A percentile compares a stretch with the other conserved stretches of the same genome.
Conservation (phyloP, 2,329 filamentous ascomycete genomes). For the Fusarium citri region DNA sequence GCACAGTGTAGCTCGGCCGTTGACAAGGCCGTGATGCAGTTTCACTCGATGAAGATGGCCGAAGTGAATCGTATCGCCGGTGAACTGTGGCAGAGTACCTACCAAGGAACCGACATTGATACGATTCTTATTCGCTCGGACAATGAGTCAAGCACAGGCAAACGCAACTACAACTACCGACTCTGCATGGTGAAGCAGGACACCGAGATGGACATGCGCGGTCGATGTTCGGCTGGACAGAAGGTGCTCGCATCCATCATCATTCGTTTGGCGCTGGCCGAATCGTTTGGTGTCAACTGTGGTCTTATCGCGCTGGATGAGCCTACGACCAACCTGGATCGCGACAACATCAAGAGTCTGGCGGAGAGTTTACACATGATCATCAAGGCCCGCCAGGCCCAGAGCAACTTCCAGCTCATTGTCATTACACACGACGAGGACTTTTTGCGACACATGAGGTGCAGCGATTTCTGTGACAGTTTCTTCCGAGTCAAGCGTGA, state of each 20-base stretch:
- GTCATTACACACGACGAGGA: slow-evolving; percentile 99
- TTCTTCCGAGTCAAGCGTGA: slow-evolving; percentile 91
- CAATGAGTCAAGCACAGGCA: slow-evolving; percentile 77
- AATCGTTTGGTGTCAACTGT: slow-evolving; percentile 96
- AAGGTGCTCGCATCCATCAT: slow-evolving; percentile 98
- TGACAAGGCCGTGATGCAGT: slow-evolving; percentile 97
- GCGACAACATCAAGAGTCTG: slow-evolving; percentile 91
- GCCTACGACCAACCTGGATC: slow-evolving; percentile 95
- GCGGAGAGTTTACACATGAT: slow-evolving; percentile 88
- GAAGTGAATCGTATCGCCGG: slow-evolving; percentile 96
- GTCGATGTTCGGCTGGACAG: slow-evolving; percentile 94
- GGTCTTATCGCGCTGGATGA: slow-evolving; percentile 97
- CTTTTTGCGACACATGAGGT: slow-evolving; percentile 93
- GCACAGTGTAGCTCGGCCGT: slow-evolving; percentile 84
- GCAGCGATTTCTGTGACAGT: slow-evolving; percentile 89
- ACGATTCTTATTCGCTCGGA: slow-evolving; percentile 96
- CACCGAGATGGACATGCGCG: slow-evolving; percentile 99
- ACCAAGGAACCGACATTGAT: slow-evolving; percentile 97
- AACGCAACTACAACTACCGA: slow-evolving; percentile 94
- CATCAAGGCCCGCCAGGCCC: slow-evolving; percentile 82
- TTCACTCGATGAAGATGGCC: slow-evolving; percentile 96
- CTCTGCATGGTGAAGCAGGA: slow-evolving; percentile 98
- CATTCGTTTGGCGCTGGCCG: slow-evolving; percentile 93
- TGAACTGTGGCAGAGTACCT: slow-evolving; percentile 97
- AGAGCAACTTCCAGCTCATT: slow-evolving; percentile 97